A percentile compares a stretch with the other conserved stretches of the same genome.
These are phyloP conservation scores for Grigorovia jiainica DNA, from an alignment of 805 yeast species.

Conservation along the genomic window DNA sequence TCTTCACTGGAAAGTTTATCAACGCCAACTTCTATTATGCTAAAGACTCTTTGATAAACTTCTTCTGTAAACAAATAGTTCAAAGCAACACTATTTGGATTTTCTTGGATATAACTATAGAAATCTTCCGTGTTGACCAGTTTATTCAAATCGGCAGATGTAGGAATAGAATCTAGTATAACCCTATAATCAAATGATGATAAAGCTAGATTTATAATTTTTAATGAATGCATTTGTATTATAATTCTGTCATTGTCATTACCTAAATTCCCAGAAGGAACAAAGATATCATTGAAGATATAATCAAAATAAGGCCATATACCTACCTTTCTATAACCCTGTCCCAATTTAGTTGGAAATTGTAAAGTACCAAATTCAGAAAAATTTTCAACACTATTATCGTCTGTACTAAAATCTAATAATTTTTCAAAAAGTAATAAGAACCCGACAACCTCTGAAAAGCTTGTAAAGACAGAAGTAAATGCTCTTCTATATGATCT, in stretches of 20 bases:
- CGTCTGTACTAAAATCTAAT: constrained; percentile 23
- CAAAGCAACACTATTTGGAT: constrained; percentile 60
- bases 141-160: constrained; percentile 40
- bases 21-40: constrained; percentile 47
- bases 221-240: constrained; percentile 47
- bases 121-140: constrained; percentile 38
- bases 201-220: constrained; percentile 40
- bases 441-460: constrained; percentile 55
- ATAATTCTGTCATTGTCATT: constrained; percentile 29
- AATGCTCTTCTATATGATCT: constrained; percentile 37
- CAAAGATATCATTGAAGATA: constrained; percentile 56
- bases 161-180: constrained; percentile 43
- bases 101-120: constrained; percentile 45
- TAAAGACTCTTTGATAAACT: constrained; percentile 47
- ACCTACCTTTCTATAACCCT: constrained; percentile 51
- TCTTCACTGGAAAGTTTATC: constrained; percentile 37
- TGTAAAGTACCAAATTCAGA: constrained; percentile 37
- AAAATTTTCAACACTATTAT: constrained; percentile 14
- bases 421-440: constrained; percentile 41
- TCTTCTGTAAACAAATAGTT: constrained; percentile 53
- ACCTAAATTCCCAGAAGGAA: constrained; percentile 33
- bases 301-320: constrained; percentile 75
- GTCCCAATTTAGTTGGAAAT: constrained; percentile 59
- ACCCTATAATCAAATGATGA: constrained; percentile 43
- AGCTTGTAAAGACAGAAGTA: constrained; percentile 37